Evolutionary conservation across 768 basidiomycete species (phyloP).

Genomic region (Termitomyces sp.): DNA sequence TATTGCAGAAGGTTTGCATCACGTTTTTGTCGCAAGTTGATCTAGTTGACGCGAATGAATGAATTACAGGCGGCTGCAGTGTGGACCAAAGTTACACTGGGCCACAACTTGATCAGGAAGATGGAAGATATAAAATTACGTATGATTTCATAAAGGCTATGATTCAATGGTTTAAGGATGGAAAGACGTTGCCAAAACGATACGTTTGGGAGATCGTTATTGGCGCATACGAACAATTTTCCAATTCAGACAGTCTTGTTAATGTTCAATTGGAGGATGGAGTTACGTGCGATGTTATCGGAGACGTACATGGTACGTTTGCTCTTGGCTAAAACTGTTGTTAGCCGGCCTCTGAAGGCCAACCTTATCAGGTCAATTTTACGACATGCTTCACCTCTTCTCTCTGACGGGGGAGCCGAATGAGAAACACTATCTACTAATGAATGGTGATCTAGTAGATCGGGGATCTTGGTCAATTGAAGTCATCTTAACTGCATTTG

Average conservation of each 20-base stretch:
- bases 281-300: constrained; percentile 87
- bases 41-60: background rate
- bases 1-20: constrained; percentile 61
- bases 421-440: constrained; percentile 79
- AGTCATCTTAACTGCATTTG: constrained; percentile 88
- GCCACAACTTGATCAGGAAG: constrained; percentile 58
- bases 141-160: constrained; percentile 76
- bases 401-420: constrained; percentile 82
- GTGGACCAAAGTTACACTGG: constrained; percentile 72
- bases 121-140: constrained; percentile 71
- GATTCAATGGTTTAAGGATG: constrained; percentile 90
- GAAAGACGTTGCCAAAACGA: constrained; percentile 86
- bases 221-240: constrained; percentile 73
- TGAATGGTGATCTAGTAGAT: constrained; percentile 97
- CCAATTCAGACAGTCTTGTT: constrained; percentile 77
- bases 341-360: background rate
- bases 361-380: constrained; percentile 76
- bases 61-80: constrained; percentile 65
- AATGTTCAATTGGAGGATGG: constrained; percentile 71
- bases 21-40: background rate
- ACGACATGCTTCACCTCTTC: constrained; percentile 85
- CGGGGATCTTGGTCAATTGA: constrained; percentile 95
- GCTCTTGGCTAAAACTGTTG: background rate
- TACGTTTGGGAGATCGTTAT: constrained; percentile 96
- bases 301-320: constrained; percentile 84